Base-by-base conservation (phyloP, 495 filamentous ascomycete species). In the Lasiosphaeris hirsuta region DNA sequence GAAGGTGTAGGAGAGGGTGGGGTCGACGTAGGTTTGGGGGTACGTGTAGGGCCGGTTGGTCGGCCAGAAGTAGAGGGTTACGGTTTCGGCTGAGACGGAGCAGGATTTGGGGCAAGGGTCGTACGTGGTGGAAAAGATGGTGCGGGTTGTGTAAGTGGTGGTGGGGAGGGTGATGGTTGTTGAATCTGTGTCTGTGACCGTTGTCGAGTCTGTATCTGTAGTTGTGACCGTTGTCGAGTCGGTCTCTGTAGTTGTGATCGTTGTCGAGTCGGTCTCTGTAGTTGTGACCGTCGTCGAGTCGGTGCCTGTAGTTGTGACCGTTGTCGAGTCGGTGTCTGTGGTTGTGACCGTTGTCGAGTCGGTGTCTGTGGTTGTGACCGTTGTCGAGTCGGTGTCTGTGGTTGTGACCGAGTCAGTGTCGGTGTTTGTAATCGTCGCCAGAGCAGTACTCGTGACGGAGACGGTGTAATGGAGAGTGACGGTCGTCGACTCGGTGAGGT, bases 11-110 rank as follows among this genome's bases (percentile, higher is more conserved):
- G 37, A 51, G n/a, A 68, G 56, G 1, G 38, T 57, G 4, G 61
- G 23, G 52, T 68, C 58, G 30, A 70, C 66, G 37, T 63, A 69
- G 15, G 69, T 72, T 4, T 65, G 43, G 1, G 73, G 68, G 46
- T 74, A 75, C 5, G 68, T 58, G 55, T 64, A 66, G n/a, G 60
- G 63, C 2, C 53, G 56, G 50, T 62, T 36, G 37, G 69, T 69
- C 3, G 73, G 73, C 63, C 71, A 76, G 61, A 63, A 76, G 50
- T 64, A 64, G 4, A 75, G 38, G 55, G 62, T 59, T 6, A 75
- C 67, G 0, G 63, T 72, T 8, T 59, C 69, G 13, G 66, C 70
- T n/a, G 54, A 59, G 17, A 75, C 49, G 57, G 54, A 63, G 63
- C 73, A 75, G 13, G 59, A 60, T 17, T 59, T 63, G 23, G 64